These are phyloP conservation scores for Liquidambar formosana DNA, from an alignment of 164 flowering plant genomes.

Conservation along the genomic window DNA sequence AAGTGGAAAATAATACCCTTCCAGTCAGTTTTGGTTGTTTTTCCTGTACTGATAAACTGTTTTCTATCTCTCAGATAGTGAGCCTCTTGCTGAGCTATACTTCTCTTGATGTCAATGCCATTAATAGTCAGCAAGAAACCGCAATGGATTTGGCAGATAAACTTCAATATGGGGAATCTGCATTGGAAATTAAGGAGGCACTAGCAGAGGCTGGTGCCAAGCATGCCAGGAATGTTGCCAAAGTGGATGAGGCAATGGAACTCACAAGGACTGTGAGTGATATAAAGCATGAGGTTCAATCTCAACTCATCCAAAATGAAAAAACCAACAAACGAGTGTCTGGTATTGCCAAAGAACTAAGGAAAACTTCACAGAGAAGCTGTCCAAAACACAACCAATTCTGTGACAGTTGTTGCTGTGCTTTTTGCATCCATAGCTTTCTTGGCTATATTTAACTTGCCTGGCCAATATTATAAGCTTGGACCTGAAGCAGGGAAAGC, in stretches of 20 bases:
- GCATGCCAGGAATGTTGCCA: conserved; percentile 70
- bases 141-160: conserved; percentile 93
- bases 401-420: conserved; percentile 85
- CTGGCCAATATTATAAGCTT: conserved; percentile 56
- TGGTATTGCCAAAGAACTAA: conserved; percentile 85
- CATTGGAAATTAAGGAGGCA: conserved; percentile 68
- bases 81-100: conserved; percentile 51
- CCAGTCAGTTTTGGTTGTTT: neutral
- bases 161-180: conserved; percentile 72
- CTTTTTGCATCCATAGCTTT: conserved; percentile 93
- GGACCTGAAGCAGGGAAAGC: conserved; percentile 65
- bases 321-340: conserved; percentile 73
- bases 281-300: conserved; percentile 87
- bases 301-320: conserved; percentile 80
- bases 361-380: conserved; percentile 93
- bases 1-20: too few species aligned
- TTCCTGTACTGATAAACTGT: neutral
- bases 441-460: conserved; percentile 85
- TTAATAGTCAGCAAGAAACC: conserved; percentile 76
- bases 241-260: conserved; percentile 69
- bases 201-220: conserved; percentile 83
- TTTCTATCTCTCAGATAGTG: conserved; percentile 54
- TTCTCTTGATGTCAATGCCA: conserved; percentile 69
- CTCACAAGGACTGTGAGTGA: conserved; percentile 89
- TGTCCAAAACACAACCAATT: conserved; percentile 89